A percentile compares a stretch with the other conserved stretches of the same genome.
Evolutionary conservation across 164 flowering plant species (phyloP).

Genomic region (Liquidambar formosana): DNA sequence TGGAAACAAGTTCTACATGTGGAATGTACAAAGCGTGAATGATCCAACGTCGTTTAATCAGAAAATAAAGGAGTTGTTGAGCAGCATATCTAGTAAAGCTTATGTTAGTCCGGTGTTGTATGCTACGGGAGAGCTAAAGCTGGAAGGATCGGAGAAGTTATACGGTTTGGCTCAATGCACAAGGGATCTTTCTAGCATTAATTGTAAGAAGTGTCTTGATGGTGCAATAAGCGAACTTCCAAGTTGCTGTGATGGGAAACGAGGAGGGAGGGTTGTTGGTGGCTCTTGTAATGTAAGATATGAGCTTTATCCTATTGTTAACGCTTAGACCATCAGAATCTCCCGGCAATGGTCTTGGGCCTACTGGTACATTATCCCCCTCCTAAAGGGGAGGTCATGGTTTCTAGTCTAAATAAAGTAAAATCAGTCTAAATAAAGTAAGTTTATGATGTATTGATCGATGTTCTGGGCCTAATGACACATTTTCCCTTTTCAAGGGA

Average conservation of each 20-base stretch:
- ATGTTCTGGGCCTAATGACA: too few relatives aligned
- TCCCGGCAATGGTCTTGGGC: too few relatives aligned
- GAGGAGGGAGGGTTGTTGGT: slow-evolving; percentile 54
- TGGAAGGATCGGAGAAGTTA: slow-evolving; percentile 20
- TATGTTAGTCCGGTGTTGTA: slow-evolving; percentile 9
- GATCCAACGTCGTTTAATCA: slow-evolving; percentile 29
- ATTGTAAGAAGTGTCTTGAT: slow-evolving; percentile 49
- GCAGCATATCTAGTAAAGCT: slow-evolving; percentile 25
- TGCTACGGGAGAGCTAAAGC: slow-evolving; percentile 31
- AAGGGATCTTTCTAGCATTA: slow-evolving; percentile 31
- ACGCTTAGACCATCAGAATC: too few relatives aligned
- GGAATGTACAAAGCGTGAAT: slow-evolving; percentile 24
- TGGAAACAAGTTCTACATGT: slow-evolving; percentile 30
- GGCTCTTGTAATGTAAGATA: slow-evolving; percentile 56
- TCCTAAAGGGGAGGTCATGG: too few relatives aligned
- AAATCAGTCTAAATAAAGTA: too few relatives aligned
- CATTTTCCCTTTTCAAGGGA: too few relatives aligned
- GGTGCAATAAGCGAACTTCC: slow-evolving; percentile 37
- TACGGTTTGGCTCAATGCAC: slow-evolving; percentile 62
- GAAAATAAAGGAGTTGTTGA: slow-evolving; percentile 22
- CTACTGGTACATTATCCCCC: too few relatives aligned
- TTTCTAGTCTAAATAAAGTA: too few relatives aligned
- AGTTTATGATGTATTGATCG: too few relatives aligned
- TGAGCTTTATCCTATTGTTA: slow-evolving; percentile 48
- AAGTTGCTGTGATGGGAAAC: slow-evolving; percentile 45